Conservation (phyloP, 2,329 filamentous ascomycete species). For the Aspergillus sp. region DNA sequence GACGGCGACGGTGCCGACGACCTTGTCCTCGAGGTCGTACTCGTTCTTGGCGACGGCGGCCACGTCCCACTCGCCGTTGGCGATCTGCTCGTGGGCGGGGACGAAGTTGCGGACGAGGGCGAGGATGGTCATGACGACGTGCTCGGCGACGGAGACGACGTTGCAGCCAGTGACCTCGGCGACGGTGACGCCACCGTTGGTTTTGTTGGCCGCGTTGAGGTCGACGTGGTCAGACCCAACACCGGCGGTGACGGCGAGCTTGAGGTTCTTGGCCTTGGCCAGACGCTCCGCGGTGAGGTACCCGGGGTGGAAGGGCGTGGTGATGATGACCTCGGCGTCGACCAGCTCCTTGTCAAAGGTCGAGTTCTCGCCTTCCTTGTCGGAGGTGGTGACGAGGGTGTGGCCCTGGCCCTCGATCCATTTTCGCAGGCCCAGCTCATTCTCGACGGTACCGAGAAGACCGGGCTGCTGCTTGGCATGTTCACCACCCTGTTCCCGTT, state of each 20-base stretch:
- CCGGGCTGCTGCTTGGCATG: slow-evolving; percentile 83
- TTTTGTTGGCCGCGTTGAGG: slow-evolving; percentile 92
- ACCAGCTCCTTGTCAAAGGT: slow-evolving; percentile 92
- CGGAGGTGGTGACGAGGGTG: slow-evolving; percentile 90
- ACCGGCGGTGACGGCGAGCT: slow-evolving; percentile 92
- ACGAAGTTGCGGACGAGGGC: slow-evolving; percentile 96
- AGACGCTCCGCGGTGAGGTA: slow-evolving; percentile 96
- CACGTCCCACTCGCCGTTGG: slow-evolving; percentile 86
- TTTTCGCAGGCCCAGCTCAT: slow-evolving; percentile 92
- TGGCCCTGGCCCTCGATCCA: slow-evolving; percentile 98
- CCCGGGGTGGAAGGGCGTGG: slow-evolving; percentile 96
- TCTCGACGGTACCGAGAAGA: slow-evolving; percentile 91
- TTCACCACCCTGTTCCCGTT: slow-evolving; percentile 53
- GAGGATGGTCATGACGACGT: slow-evolving; percentile 99
- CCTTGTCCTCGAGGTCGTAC: slow-evolving; percentile 94
- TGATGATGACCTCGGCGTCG: slow-evolving; percentile 98
- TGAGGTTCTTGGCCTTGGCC: slow-evolving; percentile 97
- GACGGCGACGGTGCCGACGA: slow-evolving; percentile 93
- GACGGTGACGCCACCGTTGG: slow-evolving; percentile 94
- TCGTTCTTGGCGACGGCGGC: slow-evolving; percentile 96
- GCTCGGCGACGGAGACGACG: slow-evolving; percentile 96
- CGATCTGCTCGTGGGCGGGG: slow-evolving; percentile 89
- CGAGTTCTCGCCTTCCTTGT: slow-evolving; percentile 92
- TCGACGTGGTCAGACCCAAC: slow-evolving; percentile 98
- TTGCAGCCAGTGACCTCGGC: slow-evolving; percentile 97